phyloP scores from a whole-genome alignment of 805 yeast genomes.

The Schwanniomyces occidentalis region DNA sequence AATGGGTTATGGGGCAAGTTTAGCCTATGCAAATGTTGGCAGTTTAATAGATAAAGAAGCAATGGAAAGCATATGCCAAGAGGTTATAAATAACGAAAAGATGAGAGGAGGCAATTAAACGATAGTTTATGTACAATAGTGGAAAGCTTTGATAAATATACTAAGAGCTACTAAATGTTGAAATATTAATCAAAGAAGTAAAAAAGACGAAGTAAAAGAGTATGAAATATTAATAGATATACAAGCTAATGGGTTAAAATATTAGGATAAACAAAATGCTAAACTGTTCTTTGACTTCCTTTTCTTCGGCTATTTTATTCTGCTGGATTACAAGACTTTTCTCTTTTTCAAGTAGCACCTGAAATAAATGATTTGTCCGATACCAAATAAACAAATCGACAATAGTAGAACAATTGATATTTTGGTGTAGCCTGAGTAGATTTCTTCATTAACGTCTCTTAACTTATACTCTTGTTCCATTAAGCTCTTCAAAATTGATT shows the following conservation, averaged over 20 bases:
- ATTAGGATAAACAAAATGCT: no score
- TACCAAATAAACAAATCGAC: conserved; percentile 29
- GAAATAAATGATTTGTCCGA: conserved; percentile 31
- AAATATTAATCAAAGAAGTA: no score
- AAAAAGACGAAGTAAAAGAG: background rate
- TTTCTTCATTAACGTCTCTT: conserved; percentile 40
- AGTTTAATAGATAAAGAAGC: conserved; percentile 67
- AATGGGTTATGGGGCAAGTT: conserved; percentile 85
- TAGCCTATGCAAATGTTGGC: conserved; percentile 71
- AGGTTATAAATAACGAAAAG: conserved; percentile 67
- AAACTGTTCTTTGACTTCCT: no score
- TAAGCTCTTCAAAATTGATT: conserved; percentile 24
- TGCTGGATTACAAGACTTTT: conserved; percentile 14
- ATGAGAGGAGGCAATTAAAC: conserved; percentile 59
- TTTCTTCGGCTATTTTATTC: no score
- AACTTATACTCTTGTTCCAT: conserved; percentile 34
- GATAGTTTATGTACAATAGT: no score
- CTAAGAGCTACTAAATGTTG: no score
- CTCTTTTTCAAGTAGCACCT: conserved; percentile 29
- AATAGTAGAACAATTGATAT: conserved; percentile 26
- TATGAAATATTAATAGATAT: conserved; percentile 1
- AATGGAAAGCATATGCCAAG: conserved; percentile 72
- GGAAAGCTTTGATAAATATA: no score
- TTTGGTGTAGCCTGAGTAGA: conserved; percentile 33
- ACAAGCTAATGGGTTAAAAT: no score